These are phyloP conservation scores for Globisporangium yorkense DNA, from an alignment of 352 stramenopile genomes.

Conservation along the genomic window DNA sequence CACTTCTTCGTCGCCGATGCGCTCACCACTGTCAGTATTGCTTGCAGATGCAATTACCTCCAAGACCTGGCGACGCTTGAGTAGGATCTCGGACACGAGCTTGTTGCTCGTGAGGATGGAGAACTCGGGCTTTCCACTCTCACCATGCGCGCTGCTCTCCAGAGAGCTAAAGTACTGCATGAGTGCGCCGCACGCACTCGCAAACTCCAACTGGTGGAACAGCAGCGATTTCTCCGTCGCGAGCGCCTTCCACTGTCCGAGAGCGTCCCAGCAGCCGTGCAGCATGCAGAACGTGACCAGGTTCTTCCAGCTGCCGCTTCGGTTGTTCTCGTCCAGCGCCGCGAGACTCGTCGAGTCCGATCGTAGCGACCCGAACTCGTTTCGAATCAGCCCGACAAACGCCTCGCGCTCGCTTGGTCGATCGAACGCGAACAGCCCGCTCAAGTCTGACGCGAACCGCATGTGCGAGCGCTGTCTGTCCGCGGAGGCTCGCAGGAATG, in stretches of 20 bases:
- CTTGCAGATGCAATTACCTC: slow-evolving; percentile 3
- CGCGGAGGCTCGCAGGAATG: slow-evolving; percentile 13
- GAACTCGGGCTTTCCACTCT: slow-evolving; percentile 26
- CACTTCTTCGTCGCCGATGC: slow-evolving; percentile 8
- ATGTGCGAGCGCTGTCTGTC: slow-evolving; percentile 46
- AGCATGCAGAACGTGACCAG: slow-evolving; percentile 47
- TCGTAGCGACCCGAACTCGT: slow-evolving; percentile 15
- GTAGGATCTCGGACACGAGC: slow-evolving; percentile 35
- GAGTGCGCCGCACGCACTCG: slow-evolving; percentile 30
- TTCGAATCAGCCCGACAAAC: slow-evolving; percentile 26
- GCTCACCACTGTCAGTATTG: slow-evolving; percentile 10
- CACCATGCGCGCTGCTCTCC: slow-evolving; percentile 1
- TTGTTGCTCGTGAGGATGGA: slow-evolving; percentile 37
- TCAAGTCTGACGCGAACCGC: slow-evolving; percentile 39
- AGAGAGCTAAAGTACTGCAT: slow-evolving; percentile 44
- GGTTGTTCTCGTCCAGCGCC: slow-evolving; percentile 3
- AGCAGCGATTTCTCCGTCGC: slow-evolving; percentile 16
- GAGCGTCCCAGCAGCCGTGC: slow-evolving; percentile 49
- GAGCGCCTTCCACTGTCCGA: slow-evolving; percentile 32
- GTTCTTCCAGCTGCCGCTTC: slow-evolving; percentile 23
- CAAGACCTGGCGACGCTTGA: slow-evolving; percentile 32
- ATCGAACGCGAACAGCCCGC: slow-evolving; percentile 36
- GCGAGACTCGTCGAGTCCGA: not conserved
- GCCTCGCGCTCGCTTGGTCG: slow-evolving; percentile 25
- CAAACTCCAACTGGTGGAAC: slow-evolving; percentile 37